phyloP scores from a whole-genome alignment of 75 land plant species.

The Larix kaempferi region DNA sequence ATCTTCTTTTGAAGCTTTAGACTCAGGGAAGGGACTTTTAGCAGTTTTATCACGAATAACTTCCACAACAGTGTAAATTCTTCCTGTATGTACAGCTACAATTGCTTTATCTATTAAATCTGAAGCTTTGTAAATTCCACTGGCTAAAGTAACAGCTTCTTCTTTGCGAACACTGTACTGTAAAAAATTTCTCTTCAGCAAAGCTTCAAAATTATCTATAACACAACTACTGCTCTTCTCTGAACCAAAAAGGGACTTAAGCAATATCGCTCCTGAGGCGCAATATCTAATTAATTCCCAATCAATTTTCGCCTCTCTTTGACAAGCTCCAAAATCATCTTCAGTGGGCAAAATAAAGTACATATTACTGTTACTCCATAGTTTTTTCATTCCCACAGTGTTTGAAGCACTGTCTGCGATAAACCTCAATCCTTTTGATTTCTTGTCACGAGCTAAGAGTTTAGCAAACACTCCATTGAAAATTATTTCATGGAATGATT shows the following conservation, averaged over 20 bases:
- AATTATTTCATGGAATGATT: constrained; percentile 49
- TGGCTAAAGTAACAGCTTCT: constrained; percentile 43
- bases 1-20: background rate
- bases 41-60: constrained; percentile 44
- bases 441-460: constrained; percentile 31
- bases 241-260: too few relatives aligned
- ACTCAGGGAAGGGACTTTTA: constrained; percentile 58
- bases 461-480: constrained; percentile 90
- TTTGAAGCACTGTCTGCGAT: constrained; percentile 9
- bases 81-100: constrained; percentile 79
- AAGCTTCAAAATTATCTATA: too few relatives aligned
- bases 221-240: too few relatives aligned
- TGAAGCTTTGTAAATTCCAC: constrained; percentile 14
- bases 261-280: too few relatives aligned
- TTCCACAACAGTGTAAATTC: constrained; percentile 60
- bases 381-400: constrained; percentile 17
- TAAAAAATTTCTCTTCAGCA: too few relatives aligned
- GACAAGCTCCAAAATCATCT: constrained; percentile 41
- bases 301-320: too few relatives aligned
- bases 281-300: too few relatives aligned
- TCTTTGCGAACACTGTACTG: too few relatives aligned
- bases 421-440: constrained; percentile 22
- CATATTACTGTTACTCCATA: constrained; percentile 57
- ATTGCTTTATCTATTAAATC: constrained; percentile 56
- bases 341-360: constrained; percentile 22